Conservation (phyloP, 2,329 filamentous ascomycete species). For the Aspergillus ustus region DNA sequence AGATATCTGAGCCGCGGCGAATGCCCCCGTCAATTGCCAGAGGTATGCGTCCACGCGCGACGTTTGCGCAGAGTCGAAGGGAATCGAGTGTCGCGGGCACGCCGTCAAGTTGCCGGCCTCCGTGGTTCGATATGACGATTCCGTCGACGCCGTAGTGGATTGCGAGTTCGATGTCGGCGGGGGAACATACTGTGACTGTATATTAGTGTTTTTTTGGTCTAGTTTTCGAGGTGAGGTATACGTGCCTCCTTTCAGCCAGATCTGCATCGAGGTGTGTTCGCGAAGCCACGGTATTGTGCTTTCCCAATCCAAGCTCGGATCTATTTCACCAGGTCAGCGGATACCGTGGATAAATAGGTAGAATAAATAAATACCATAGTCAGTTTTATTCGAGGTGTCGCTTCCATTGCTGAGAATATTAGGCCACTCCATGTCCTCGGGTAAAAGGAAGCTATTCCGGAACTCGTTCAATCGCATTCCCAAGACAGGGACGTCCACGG, state of each 20-base stretch:
- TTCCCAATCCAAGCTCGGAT: constrained; percentile 54
- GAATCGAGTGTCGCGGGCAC: constrained; percentile 44
- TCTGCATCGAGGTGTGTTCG: constrained; percentile 53
- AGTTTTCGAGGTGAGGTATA: neutral
- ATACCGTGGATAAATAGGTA: neutral
- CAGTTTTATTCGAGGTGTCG: constrained; percentile 30
- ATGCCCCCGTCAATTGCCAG: constrained; percentile 42
- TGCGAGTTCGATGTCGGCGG: constrained; percentile 42
- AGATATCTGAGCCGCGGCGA: constrained; percentile 41
- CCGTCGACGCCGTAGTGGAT: constrained; percentile 42
- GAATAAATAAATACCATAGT: constrained; percentile 31
- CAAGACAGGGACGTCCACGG: constrained; percentile 59
- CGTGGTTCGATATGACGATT: constrained; percentile 46
- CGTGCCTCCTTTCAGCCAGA: constrained; percentile 37
- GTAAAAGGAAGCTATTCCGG: constrained; percentile 57
- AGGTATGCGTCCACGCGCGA: constrained; percentile 37
- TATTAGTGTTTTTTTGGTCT: neutral
- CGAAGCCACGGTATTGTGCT: constrained; percentile 55
- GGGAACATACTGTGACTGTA: constrained; percentile 28
- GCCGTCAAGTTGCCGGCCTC: constrained; percentile 46
- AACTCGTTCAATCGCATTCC: constrained; percentile 60
- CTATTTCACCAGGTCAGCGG: constrained; percentile 24
- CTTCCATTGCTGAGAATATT: constrained; percentile 44
- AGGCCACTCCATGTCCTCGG: constrained; percentile 49
- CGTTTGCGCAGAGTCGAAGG: constrained; percentile 32